Conservation (phyloP, 2,329 filamentous ascomycete species). For the Albophoma yamanashiensis region DNA sequence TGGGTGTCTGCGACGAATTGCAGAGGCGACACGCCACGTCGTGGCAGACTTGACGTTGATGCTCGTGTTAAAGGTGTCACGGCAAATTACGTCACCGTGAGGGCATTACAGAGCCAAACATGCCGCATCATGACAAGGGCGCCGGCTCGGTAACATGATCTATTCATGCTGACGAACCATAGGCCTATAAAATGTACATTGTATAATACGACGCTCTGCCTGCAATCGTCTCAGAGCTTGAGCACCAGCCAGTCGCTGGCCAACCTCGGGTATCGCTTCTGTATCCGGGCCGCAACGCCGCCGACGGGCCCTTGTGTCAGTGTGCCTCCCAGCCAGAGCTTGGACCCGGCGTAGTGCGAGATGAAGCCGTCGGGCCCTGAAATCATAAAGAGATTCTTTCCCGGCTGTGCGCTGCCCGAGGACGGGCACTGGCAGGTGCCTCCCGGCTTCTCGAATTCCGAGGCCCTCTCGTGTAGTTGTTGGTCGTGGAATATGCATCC, state of each 20-base stretch:
- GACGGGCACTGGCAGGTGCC: slow-evolving; percentile 14
- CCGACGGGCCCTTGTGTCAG: slow-evolving; percentile 67
- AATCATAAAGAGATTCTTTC: slow-evolving; percentile 63
- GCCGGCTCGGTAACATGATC: neutral
- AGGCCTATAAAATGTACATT: neutral
- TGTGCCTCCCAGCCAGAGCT: slow-evolving; percentile 60
- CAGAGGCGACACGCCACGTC: neutral
- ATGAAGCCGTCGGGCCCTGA: slow-evolving; percentile 91
- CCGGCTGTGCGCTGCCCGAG: slow-evolving; percentile 14
- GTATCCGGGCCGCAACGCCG: slow-evolving; percentile 54
- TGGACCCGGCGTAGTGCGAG: slow-evolving; percentile 65
- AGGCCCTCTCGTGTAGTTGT: slow-evolving; percentile 14
- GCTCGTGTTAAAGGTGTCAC: neutral
- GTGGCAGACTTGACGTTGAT: neutral
- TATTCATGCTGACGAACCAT: neutral
- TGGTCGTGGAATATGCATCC: slow-evolving; percentile 21
- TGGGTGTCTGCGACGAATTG: neutral
- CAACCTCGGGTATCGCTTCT: slow-evolving; percentile 28
- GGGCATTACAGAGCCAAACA: neutral
- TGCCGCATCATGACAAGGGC: neutral
- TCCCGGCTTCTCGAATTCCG: slow-evolving; percentile 19
- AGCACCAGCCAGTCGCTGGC: slow-evolving; percentile 39
- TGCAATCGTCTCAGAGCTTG: slow-evolving; percentile 29
- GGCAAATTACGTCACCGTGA: neutral
- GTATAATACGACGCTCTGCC: neutral